A percentile compares a stretch with the other conserved stretches of the same genome.
Conservation (phyloP, 1,284 basidiomycete species). For the Schizopora paradoxa region DNA sequence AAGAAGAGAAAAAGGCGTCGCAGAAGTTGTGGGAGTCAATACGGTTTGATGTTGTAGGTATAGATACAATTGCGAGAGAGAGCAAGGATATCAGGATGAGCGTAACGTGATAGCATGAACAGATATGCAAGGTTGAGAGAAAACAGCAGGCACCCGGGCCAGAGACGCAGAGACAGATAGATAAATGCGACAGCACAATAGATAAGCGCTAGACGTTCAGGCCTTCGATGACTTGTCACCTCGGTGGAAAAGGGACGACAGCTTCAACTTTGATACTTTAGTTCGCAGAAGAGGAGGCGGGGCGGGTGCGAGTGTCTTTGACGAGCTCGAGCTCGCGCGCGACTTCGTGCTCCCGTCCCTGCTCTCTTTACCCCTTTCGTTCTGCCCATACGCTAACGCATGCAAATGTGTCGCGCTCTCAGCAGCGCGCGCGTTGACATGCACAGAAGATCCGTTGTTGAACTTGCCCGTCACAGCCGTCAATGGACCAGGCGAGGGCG, state of each 20-base stretch:
- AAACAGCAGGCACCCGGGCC: conserved; percentile 12
- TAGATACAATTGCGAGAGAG: background rate
- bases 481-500: conserved; percentile 3
- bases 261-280: no score
- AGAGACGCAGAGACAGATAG: no score
- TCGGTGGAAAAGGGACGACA: no score
- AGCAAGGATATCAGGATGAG: background rate
- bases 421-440: background rate
- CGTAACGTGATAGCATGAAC: conserved; percentile 5
- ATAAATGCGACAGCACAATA: no score
- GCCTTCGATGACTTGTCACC: no score
- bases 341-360: background rate
- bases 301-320: no score
- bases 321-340: conserved; percentile 1
- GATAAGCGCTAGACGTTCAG: no score
- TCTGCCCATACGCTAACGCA: conserved; percentile 1
- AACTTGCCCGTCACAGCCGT: background rate
- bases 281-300: no score
- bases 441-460: background rate
- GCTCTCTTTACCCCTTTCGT: background rate
- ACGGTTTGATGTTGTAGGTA: background rate
- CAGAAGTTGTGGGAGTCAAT: background rate
- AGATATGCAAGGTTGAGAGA: conserved; percentile 7
- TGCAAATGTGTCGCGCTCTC: background rate
- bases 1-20: background rate